A percentile compares a stretch with the other conserved stretches of the same genome.
Conservation (phyloP, 495 filamentous ascomycete genomes). For the Lasiosphaeria miniovina region DNA sequence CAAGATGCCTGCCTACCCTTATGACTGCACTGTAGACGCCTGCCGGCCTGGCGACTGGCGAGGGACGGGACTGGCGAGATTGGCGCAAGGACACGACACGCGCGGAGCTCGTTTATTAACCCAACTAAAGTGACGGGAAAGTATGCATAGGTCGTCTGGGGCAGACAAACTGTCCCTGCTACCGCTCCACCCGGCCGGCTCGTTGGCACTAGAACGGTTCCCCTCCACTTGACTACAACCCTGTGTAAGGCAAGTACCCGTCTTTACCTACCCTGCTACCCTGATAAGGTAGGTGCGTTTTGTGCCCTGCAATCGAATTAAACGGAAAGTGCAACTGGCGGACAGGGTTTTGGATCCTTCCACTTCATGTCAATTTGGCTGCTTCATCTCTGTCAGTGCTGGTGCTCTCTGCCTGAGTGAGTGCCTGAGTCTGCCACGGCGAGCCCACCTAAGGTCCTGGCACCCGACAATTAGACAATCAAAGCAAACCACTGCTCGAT, state of each 20-base stretch:
- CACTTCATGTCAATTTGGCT: conserved; percentile 13
- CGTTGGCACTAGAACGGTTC: not conserved
- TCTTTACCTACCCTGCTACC: not conserved
- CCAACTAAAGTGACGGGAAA: not conserved
- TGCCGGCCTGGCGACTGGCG: not conserved
- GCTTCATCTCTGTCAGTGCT: conserved; percentile 4
- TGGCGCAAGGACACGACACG: conserved; percentile 14
- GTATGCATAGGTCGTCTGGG: not conserved
- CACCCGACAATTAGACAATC: conserved; percentile 6
- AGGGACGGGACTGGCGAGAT: conserved; percentile 11
- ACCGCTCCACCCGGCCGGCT: not conserved
- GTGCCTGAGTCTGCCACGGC: not conserved
- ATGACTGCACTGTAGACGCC: not conserved
- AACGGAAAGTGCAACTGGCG: conserved; percentile 17
- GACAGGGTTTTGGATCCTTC: conserved; percentile 12
- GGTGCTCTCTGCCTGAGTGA: not conserved
- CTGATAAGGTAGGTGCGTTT: not conserved
- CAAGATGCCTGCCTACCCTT: not conserved
- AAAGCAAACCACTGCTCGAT: not conserved
- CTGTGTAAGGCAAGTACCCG: not conserved
- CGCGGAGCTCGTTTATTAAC: conserved; percentile 15
- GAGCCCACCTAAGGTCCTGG: conserved; percentile 1
- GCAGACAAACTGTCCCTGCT: not conserved
- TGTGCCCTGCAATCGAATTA: conserved; percentile 16
- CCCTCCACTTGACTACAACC: not conserved